phyloP scores from a whole-genome alignment of 148 eudicot genomes.

The Suaeda aralocaspica region DNA sequence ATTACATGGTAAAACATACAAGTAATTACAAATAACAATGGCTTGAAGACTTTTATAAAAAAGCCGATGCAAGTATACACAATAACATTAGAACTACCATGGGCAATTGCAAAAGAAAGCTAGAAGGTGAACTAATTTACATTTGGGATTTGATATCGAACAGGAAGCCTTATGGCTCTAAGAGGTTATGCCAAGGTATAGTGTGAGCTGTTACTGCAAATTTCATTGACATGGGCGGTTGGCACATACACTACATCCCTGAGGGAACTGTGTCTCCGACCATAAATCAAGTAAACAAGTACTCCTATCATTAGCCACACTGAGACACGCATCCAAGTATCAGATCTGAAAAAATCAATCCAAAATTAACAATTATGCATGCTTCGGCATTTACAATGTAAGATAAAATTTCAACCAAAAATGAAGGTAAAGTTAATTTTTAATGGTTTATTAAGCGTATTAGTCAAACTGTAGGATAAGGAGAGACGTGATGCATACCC shows the following conservation, averaged over 20 bases:
- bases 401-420: no score
- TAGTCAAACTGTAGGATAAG: background rate
- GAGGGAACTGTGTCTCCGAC: slow-evolving; percentile 50
- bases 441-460: background rate
- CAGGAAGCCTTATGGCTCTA: background rate
- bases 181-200: slow-evolving; percentile 23
- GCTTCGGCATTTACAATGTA: background rate
- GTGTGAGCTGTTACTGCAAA: slow-evolving; percentile 19
- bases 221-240: slow-evolving; percentile 27
- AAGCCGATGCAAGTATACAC: slow-evolving; percentile 23
- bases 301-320: slow-evolving; percentile 54
- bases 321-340: slow-evolving; percentile 62
- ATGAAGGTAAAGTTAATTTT: background rate
- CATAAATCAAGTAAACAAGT: slow-evolving; percentile 49
- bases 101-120: slow-evolving; percentile 1
- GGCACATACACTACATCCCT: slow-evolving; percentile 35
- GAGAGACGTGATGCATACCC: slow-evolving; percentile 39
- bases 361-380: background rate
- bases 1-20: slow-evolving; percentile 12
- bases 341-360: slow-evolving; percentile 28
- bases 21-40: slow-evolving; percentile 19
- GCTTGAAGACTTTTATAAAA: background rate
- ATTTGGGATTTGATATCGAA: background rate
- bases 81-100: background rate
- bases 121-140: background rate